Base-by-base conservation (phyloP, 2,329 filamentous ascomycete genomes). In the Penicillium sp. region DNA sequence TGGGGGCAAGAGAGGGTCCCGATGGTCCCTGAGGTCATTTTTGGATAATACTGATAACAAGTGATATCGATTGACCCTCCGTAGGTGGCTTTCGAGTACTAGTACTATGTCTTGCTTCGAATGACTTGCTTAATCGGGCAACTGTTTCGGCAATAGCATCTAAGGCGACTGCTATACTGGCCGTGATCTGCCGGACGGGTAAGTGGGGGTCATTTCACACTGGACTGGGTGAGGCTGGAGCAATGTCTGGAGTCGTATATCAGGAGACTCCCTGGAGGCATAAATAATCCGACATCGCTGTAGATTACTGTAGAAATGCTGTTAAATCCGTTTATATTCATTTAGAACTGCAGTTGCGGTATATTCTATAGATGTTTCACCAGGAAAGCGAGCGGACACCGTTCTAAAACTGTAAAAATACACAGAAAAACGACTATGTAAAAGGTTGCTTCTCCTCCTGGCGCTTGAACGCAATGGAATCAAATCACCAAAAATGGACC, bases 101-200 rank as follows among this genome's bases (percentile, higher is more conserved):
- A 23, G 63, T 73, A 20, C 54, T 73, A 3, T 63, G 58, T 24
- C 59, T 73, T 13, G 62, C 69, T 6, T 68, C 69, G 4, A 56
- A 55, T 0, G 70, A 73, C 45, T 61, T 73, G 12, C 57, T 72
- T 13, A 56, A 66, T 36, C 58, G 61, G 6, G 20, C 57, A 4
- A 63, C 68, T 12, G 46, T 29, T 10, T 70, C 68, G 7, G 56
- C 60, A 3, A 49, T 52, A n/a, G 54, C 64, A n/a, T 49, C 71
- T 7, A 58, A 45, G 2, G 41, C 53, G 5, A 40, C 70, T 6
- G 49, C 56, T 18, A 30, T 45, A 9, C 32, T 73, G 39, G 62
- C 64, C n/a, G 66, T 69, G 8, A 52, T 74, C 2, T 61, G 72
- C 72, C 72, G 0, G 72, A 75, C 60, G 71, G 71, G 12, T 72